Percentiles rank a stretch among this genome's conserved stretches.
Conservation (phyloP, 768 basidiomycete genomes). For the Gloeophyllum trabeum region DNA sequence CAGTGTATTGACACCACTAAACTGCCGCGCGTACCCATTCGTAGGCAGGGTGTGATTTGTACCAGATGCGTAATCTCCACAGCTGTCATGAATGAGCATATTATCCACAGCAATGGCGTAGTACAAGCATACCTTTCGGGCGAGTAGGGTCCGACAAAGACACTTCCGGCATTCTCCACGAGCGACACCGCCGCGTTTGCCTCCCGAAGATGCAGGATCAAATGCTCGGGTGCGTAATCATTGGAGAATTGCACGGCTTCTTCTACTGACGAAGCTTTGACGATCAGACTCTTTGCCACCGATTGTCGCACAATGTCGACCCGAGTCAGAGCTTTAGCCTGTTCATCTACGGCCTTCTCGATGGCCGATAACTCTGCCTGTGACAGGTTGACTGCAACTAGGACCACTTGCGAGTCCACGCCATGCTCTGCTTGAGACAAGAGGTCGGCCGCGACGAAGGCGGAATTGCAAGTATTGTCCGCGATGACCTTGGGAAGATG, state of each 20-base stretch:
- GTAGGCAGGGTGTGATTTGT: constrained; percentile 98
- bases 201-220: constrained; percentile 80
- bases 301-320: constrained; percentile 88
- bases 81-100: constrained; percentile 43
- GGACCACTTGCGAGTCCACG: constrained; percentile 94
- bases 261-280: constrained; percentile 50
- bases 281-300: constrained; percentile 83
- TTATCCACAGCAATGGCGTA: constrained; percentile 1
- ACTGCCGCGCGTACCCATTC: constrained; percentile 94
- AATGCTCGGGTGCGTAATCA: constrained; percentile 96
- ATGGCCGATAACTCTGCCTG: constrained; percentile 54
- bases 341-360: constrained; percentile 75
- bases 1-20: constrained; percentile 93
- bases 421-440: constrained; percentile 98
- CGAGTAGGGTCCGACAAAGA: constrained; percentile 91
- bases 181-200: constrained; percentile 50
- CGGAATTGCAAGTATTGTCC: constrained; percentile 74
- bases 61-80: constrained; percentile 97
- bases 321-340: constrained; percentile 78
- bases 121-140: constrained; percentile 83
- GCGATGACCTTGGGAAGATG: constrained; percentile 95
- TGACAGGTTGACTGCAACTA: constrained; percentile 69
- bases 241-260: constrained; percentile 88
- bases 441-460: constrained; percentile 93
- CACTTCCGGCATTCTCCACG: constrained; percentile 90